Evolutionary conservation across 352 stramenopile species (phyloP), one percentile per base, ranked within the genome.

Genomic region (Globisporangium yorkense): DNA sequence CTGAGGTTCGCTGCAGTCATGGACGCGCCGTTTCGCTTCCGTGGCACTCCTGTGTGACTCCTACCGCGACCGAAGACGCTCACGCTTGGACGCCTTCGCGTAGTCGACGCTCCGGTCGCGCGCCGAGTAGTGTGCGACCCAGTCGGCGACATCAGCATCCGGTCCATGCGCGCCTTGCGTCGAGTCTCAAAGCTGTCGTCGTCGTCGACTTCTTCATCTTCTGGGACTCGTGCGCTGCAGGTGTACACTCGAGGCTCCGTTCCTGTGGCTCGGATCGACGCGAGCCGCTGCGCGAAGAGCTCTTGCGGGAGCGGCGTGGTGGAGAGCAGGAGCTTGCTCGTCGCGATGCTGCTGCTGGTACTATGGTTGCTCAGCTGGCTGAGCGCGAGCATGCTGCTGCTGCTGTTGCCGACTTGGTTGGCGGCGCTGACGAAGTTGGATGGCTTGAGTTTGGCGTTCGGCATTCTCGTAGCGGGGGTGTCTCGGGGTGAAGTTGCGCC

Each of bases 201-300:
- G 20, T 56, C 61, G 5, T 56, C 51, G 12, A 27, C 24, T 27
- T 63, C 56, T 1, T 64, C 51, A 3, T 67, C 56, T 20, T 51
- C 35, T 7, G 43, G 3, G 43, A 13, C 43, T 27, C 43, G 43
- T 29, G 43, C 5, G 6, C 8, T 24, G 43, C 43, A 29, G n/a
- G 18, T 15, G 43, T 27, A 48, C 16, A 5, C 20, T 8, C n/a
- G 43, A 21, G 43, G 4, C 18, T 48, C n/a, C 13, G 27, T 31
- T 43, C 31, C 13, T 50, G 40, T 16, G 35, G 39, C 15, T 45
- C 61, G 56, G 49, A 67, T 24, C 6, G 57, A 54, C 10, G 56
- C 56, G 5, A 67, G 56, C 2, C 57, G 56, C 40, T 63, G 35
- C 8, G 50, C 56, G 29, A 67, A 67, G 27, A 67, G 24, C 24